Percentiles rank a stretch among this genome's conserved stretches.
Evolutionary conservation across 2,329 filamentous ascomycete species (phyloP).

Genomic region (Penicillium sp.): DNA sequence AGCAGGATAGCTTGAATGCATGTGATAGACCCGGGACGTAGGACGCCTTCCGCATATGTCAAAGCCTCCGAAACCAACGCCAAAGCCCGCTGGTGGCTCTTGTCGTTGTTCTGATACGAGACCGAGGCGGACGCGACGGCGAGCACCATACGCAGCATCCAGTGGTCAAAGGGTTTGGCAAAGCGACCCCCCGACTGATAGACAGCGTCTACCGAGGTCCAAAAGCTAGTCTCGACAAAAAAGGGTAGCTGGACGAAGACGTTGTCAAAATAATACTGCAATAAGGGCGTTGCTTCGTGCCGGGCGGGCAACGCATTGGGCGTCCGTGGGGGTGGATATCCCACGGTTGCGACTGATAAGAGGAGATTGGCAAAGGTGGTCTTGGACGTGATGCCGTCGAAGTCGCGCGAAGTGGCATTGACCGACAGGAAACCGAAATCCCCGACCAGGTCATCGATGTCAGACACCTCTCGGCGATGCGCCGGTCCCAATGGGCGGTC

Average conservation of each 20-base stretch:
- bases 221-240: conserved; percentile 76
- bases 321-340: conserved; percentile 63
- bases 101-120: conserved; percentile 64
- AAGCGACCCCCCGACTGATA: conserved; percentile 68
- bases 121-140: conserved; percentile 76
- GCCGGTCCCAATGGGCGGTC: conserved; percentile 34
- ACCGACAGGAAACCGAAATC: conserved; percentile 94
- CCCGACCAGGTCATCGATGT: conserved; percentile 88
- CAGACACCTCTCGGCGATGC: conserved; percentile 68
- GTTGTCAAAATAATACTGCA: conserved; percentile 82
- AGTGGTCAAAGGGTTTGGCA: conserved; percentile 69
- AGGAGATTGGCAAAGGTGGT: conserved; percentile 92
- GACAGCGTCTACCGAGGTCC: conserved; percentile 74
- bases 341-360: conserved; percentile 75
- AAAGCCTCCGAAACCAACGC: conserved; percentile 66
- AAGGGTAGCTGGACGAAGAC: conserved; percentile 78
- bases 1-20: conserved; percentile 87
- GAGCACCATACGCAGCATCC: conserved; percentile 84
- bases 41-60: conserved; percentile 73
- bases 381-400: conserved; percentile 80
- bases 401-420: conserved; percentile 91
- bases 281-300: conserved; percentile 64
- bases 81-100: conserved; percentile 61
- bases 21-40: conserved; percentile 77
- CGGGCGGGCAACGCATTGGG: conserved; percentile 67